Percentiles rank a stretch among this genome's conserved stretches.
Evolutionary conservation across 1,139 yeast species (phyloP).

Genomic region (Nakaseomyces uthaithaninus): DNA sequence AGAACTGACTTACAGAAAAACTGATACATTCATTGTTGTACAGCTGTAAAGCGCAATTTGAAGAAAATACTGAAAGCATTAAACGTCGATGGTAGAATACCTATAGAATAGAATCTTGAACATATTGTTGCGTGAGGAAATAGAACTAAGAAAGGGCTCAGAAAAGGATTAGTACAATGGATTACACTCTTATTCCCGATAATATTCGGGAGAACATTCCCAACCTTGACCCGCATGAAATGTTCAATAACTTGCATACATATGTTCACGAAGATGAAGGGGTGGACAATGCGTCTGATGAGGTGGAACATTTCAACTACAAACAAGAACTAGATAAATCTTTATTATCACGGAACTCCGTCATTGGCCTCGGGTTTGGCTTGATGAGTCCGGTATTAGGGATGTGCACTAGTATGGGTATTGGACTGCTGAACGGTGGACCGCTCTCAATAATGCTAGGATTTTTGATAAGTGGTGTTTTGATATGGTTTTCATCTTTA

Average conservation of each 20-base stretch:
- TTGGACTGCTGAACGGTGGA: conserved; percentile 64
- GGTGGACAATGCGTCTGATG: conserved; percentile 41
- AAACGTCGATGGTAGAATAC: too few species aligned
- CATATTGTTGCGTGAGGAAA: too few species aligned
- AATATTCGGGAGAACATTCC: conserved; percentile 21
- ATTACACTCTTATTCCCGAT: conserved; percentile 20
- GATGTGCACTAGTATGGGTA: conserved; percentile 60
- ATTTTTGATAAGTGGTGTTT: conserved; percentile 55
- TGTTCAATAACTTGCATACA: conserved; percentile 27
- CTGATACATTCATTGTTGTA: too few species aligned
- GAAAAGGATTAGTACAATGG: too few species aligned
- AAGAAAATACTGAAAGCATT: too few species aligned
- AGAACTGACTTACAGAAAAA: too few species aligned
- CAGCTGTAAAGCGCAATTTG: too few species aligned
- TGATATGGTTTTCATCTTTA: conserved; percentile 53
- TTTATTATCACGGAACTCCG: conserved; percentile 50
- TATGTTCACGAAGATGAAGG: conserved; percentile 24
- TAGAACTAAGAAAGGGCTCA: background rate
- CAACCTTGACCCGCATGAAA: conserved; percentile 19
- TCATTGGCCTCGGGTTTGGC: conserved; percentile 67
- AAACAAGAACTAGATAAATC: conserved; percentile 61
- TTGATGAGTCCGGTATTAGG: conserved; percentile 77
- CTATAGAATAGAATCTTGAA: too few species aligned
- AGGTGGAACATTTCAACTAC: conserved; percentile 61
- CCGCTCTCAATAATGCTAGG: conserved; percentile 66